These are phyloP conservation scores for Auriscalpium vulgare DNA, from an alignment of 768 basidiomycete species.

Conservation along the genomic window DNA sequence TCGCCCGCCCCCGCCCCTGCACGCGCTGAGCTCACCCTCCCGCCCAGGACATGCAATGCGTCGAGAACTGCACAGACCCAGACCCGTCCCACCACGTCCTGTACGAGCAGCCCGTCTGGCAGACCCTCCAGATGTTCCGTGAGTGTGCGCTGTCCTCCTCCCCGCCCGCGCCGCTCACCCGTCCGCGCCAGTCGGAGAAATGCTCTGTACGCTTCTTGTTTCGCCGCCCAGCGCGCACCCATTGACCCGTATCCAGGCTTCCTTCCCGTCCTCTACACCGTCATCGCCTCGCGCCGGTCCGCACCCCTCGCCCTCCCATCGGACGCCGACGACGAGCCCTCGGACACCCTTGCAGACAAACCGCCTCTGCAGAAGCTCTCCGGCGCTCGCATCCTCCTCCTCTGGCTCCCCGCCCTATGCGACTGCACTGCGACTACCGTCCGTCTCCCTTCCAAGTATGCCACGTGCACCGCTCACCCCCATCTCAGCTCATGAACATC, in stretches of 20 bases:
- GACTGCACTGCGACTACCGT: conserved; percentile 91
- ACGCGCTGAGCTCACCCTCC: background rate
- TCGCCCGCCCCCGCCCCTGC: background rate
- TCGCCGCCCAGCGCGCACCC: conserved; percentile 10
- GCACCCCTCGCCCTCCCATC: conserved; percentile 46
- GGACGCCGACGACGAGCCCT: conserved; percentile 14
- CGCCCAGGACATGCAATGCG: conserved; percentile 91
- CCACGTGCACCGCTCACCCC: background rate
- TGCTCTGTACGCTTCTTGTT: conserved; percentile 62
- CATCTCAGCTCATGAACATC: conserved; percentile 75
- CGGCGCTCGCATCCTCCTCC: conserved; percentile 64
- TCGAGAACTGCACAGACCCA: conserved; percentile 77
- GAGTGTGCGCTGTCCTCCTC: conserved; percentile 25
- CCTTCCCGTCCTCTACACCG: conserved; percentile 72
- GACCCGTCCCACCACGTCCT: conserved; percentile 55
- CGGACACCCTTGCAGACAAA: conserved; percentile 20
- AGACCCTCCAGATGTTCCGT: conserved; percentile 88
- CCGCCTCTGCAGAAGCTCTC: conserved; percentile 37
- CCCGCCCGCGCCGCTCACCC: conserved; percentile 14
- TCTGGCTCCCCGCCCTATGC: conserved; percentile 85
- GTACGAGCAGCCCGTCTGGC: conserved; percentile 94
- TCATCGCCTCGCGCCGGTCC: conserved; percentile 40
- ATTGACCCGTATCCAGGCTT: conserved; percentile 47
- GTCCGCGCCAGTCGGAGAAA: conserved; percentile 71
- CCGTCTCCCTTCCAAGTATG: conserved; percentile 23